phyloP scores from a whole-genome alignment of 2,329 filamentous ascomycete species.

The Ascochyta rabiei region DNA sequence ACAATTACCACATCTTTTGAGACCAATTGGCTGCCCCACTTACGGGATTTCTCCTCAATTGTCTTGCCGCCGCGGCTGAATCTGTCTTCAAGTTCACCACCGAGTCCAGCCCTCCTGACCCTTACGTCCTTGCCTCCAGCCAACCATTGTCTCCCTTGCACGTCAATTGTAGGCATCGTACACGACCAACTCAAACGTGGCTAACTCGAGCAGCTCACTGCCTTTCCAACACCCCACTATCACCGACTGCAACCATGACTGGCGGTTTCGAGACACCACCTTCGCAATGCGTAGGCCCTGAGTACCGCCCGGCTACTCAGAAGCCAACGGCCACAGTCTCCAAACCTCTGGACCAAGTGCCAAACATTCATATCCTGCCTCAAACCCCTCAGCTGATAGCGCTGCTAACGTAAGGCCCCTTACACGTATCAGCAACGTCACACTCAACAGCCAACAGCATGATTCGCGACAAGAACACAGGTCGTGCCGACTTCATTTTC shows the following conservation, averaged over 20 bases:
- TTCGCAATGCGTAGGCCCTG: constrained; percentile 74
- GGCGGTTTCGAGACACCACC: constrained; percentile 46
- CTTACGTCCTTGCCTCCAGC: not conserved
- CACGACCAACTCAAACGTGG: not conserved
- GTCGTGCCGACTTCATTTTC: constrained; percentile 97
- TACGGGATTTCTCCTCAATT: constrained; percentile 17
- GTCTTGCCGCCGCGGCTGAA: constrained; percentile 14
- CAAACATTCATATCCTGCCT: constrained; percentile 83
- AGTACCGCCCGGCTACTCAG: constrained; percentile 75
- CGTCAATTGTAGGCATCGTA: constrained; percentile 1
- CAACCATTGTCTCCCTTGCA: not conserved
- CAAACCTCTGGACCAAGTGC: constrained; percentile 74
- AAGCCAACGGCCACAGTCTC: constrained; percentile 91
- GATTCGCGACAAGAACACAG: constrained; percentile 89
- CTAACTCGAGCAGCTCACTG: not conserved
- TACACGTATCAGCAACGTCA: constrained; percentile 6
- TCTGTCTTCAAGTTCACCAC: constrained; percentile 12
- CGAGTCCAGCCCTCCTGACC: constrained; percentile 3
- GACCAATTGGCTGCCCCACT: constrained; percentile 20
- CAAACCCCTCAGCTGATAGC: constrained; percentile 98
- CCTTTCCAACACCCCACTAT: not conserved
- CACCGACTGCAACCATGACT: constrained; percentile 29
- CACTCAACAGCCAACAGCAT: constrained; percentile 64
- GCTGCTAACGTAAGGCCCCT: constrained; percentile 82
- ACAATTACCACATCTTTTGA: constrained; percentile 17